Conservation (phyloP, 805 yeast species). For the Lipomyces starkeyi region DNA sequence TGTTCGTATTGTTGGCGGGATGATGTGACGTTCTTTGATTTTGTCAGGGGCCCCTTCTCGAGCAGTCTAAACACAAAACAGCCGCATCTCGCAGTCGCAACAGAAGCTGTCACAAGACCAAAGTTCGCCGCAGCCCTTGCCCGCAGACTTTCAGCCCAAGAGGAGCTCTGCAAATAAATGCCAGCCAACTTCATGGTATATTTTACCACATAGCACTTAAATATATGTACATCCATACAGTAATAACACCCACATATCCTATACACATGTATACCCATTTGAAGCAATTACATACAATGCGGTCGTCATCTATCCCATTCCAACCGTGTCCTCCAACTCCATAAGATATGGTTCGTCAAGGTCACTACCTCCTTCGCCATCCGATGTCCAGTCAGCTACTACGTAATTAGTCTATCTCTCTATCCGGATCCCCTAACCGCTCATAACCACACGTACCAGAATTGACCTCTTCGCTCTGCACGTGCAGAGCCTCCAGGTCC, state of each 20-base stretch:
- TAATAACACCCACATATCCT: background rate
- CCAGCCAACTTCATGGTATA: too few species aligned
- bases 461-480: constrained; percentile 14
- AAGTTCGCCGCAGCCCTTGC: too few species aligned
- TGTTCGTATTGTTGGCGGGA: background rate
- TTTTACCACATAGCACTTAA: background rate
- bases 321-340: constrained; percentile 9
- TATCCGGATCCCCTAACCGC: background rate
- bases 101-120: too few species aligned
- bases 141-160: too few species aligned
- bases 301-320: background rate
- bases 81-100: too few species aligned
- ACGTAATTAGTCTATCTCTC: constrained; percentile 3
- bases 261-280: background rate
- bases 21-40: background rate
- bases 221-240: background rate
- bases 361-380: constrained; percentile 11
- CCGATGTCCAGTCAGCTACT: constrained; percentile 13
- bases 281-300: background rate
- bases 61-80: too few species aligned
- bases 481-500: constrained; percentile 19
- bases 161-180: too few species aligned
- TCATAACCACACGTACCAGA: constrained; percentile 5
- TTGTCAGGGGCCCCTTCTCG: background rate
- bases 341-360: background rate